Base-by-base conservation (phyloP, 345 rosid genomes). In the Brassica carinata region DNA sequence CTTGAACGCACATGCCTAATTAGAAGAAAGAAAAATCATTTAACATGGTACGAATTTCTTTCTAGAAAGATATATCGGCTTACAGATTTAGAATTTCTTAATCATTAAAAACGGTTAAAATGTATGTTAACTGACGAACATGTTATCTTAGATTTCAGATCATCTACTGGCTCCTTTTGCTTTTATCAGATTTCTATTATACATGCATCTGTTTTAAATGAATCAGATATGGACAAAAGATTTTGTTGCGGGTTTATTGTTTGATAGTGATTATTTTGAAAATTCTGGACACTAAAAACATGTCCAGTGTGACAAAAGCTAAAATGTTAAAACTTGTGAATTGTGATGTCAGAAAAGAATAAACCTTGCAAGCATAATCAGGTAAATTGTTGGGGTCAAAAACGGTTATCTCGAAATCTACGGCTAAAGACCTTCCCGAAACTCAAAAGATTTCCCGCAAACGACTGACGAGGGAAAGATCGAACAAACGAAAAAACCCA, bases 191-290 rank as follows among this genome's bases (percentile, higher is more conserved):
- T 29, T 26, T 55, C 1, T 75, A 58, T 26, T 23, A 61, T 34
- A 8, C 70, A 45, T 64, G 63, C 9, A 75, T 33, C 55, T n/a
- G 71, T 51, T 23, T 29, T 65, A 36, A 17, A 58, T 15, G 18
- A 18, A 67, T 36, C 30, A 36, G 13, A 67, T 23, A 59, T 18
- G 48, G 74, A 68, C 74, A 76, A 67, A 2, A 58, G 0, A 15
- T 38, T 38, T 76, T 40, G 68, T 69, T 59, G 18, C 61, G 13
- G 9, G 61, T 27, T 38, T 8, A 67, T 27, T 59, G 74, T 69
- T 73, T 8, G 73, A 11, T 17, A 38, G 73, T 43, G 30, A 26
- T 40, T 36, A 38, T 38, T 76, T 38, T 14, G 19, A 57, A 66
- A 53, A 23, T 19, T 23, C 26, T 6, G 29, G 38, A 31, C 27